Percentiles rank a stretch among this genome's conserved stretches.
Evolutionary conservation across 371 early-diverging fungal genomes (phyloP).

Genomic region (Gilbertella persicaria): DNA sequence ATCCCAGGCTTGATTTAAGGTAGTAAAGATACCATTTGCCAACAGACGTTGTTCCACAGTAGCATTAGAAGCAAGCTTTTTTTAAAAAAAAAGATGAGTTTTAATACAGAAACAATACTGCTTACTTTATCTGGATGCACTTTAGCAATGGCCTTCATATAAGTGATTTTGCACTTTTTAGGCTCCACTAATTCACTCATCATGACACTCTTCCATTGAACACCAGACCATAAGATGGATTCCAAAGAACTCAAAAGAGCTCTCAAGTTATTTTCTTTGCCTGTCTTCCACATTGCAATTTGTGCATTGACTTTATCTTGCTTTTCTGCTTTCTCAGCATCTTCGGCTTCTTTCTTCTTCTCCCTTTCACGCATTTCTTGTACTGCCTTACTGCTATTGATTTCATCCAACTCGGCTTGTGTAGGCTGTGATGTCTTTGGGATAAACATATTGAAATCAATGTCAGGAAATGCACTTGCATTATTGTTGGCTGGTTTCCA

Average conservation of each 20-base stretch:
- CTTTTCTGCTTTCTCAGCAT: conserved; percentile 70
- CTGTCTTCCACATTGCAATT: conserved; percentile 72
- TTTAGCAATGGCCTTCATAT: conserved; percentile 91
- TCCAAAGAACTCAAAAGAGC: conserved; percentile 87
- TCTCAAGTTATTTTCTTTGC: conserved; percentile 89
- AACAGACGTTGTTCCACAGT: conserved; percentile 84
- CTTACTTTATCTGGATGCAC: conserved; percentile 95
- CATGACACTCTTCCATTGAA: conserved; percentile 72
- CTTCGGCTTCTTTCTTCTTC: conserved; percentile 72
- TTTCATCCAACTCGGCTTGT: conserved; percentile 21
- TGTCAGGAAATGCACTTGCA: conserved; percentile 18
- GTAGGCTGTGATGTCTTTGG: not conserved
- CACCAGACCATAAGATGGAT: conserved; percentile 76
- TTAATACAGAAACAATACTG: not conserved
- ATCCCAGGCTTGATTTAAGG: conserved; percentile 95
- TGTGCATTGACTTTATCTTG: conserved; percentile 81
- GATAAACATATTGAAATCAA: conserved; percentile 26
- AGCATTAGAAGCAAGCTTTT: conserved; percentile 50
- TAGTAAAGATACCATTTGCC: conserved; percentile 85
- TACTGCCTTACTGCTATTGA: conserved; percentile 60
- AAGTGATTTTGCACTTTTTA: conserved; percentile 84
- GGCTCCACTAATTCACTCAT: conserved; percentile 86
- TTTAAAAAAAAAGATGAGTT: not conserved
- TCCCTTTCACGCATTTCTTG: conserved; percentile 75
- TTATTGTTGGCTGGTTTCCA: conserved; percentile 14